Conservation (phyloP, 2,329 filamentous ascomycete species). For the Fusarium virguliforme region DNA sequence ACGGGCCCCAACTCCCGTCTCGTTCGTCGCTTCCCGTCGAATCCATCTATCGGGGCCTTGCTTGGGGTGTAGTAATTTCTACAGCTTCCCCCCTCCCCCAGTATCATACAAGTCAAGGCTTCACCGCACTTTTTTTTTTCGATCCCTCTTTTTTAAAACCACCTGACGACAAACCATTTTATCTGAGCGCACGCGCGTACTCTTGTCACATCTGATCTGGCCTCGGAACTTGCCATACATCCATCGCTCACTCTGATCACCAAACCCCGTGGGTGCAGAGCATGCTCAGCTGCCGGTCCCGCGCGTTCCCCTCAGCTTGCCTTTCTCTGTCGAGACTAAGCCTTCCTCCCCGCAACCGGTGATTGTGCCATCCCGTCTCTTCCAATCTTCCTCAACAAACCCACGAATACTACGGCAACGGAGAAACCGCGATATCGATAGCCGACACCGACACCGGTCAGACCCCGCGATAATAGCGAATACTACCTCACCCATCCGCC, state of each 20-base stretch:
- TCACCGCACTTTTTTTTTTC: slow-evolving; percentile 43
- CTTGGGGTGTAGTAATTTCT: slow-evolving; percentile 26
- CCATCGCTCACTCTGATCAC: slow-evolving; percentile 10
- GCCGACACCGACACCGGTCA: slow-evolving; percentile 1
- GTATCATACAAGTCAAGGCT: slow-evolving; percentile 9
- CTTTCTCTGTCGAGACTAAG: slow-evolving; percentile 47
- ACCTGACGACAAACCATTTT: slow-evolving; percentile 27
- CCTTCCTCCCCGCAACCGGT: slow-evolving; percentile 50
- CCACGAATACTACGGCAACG: neutral
- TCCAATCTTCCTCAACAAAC: slow-evolving; percentile 22
- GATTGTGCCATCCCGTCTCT: slow-evolving; percentile 31
- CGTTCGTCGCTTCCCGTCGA: neutral
- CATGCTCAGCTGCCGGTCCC: slow-evolving; percentile 42
- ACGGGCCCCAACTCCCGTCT: slow-evolving; percentile 16
- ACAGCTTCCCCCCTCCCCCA: slow-evolving; percentile 10
- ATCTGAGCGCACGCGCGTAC: slow-evolving; percentile 31
- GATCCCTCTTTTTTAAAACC: slow-evolving; percentile 33
- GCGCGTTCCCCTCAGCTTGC: slow-evolving; percentile 44
- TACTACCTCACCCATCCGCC: slow-evolving; percentile 1
- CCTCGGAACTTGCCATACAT: slow-evolving; percentile 4
- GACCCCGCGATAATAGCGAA: slow-evolving; percentile 3
- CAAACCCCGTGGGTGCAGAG: slow-evolving; percentile 19
- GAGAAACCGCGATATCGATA: slow-evolving; percentile 4
- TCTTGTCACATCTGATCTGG: slow-evolving; percentile 18
- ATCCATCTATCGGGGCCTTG: neutral